Evolutionary conservation across 2,329 filamentous ascomycete species (phyloP), one percentile per base, ranked within the genome.

Genomic region (Paracamarosporium sp.): DNA sequence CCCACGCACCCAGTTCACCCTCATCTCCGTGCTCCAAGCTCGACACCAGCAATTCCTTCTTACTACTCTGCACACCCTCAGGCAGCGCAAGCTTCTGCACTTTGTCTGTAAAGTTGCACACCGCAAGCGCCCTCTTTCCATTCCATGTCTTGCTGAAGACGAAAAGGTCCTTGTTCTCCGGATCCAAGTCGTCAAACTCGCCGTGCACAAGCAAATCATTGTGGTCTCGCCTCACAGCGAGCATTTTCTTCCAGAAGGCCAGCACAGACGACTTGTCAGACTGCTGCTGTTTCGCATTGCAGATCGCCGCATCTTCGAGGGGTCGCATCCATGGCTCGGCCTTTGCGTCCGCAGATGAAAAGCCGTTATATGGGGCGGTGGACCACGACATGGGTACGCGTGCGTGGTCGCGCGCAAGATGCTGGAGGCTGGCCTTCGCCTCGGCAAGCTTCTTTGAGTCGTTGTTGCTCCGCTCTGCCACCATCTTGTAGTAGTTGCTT

Each of bases 321-420:
- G 85, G 79, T 2, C 83, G 79, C 85, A 88, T 88, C 86, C 86
- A 88, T 0, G 86, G 85, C 50, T 78, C 76, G 0, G 78, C 80
- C 0, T 75, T 78, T 0, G 76, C 40, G 75, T 79, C 78, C 1
- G 79, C 79, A 0, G 78, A 78, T 1, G 77, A 53, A 77, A 91
- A 91, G 1, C 89, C 89, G 0, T 85, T 86, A 61, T 88, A 81
- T 1, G 78, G 71, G 0, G 77, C 76, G 0, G 72, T 79, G 54
- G 81, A 81, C 89, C 89, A 91, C 61, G 89, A 87, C 78, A 92
- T 86, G 0, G 89, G 89, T 3, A 86, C 83, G n/a, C 89, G 81
- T 8, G 87, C 83, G 67, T 91, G 86, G 69, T 91, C 88, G 30
- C 88, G 80, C 5, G 83, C 87, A 28, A 90, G 82, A 57, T 83